Base-by-base conservation (phyloP, 345 rosid genomes). In the Pseudoturritis turrita region DNA sequence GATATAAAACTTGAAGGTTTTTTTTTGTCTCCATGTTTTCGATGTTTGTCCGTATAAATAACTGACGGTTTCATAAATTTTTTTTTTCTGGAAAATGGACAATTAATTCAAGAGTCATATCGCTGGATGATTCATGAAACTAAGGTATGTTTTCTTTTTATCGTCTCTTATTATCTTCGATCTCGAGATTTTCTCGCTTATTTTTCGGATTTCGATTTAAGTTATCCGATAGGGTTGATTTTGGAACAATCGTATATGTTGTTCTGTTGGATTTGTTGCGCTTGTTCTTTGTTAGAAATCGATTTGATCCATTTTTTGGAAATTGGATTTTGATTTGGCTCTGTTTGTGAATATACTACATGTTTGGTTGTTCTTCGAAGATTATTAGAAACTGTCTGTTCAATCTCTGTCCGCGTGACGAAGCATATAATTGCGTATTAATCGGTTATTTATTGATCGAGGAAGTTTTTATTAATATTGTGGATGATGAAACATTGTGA, bases 161-260 rank as follows among this genome's bases (percentile, higher is more conserved):
- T 70, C 4, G 10, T 49, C 21, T 15, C 1, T 4, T 33, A 7
- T n/a, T 33, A 33, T 33, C 37, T 8, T 19, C 62, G 44, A 31
- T 68, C 47, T 59, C 40, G 21, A 70, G 73, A 56, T 68, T 56
- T 18, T 59, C 40, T 70, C 74, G 33, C 61, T 21, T 26, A 14
- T 26, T 50, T 41, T 19, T 40, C 44, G 61, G 53, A 49, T 17
- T 57, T 29, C 56, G 44, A 43, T 70, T 33, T 22, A 4, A 14
- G 57, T 6, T 29, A 21, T n/a, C 26, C 43, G 40, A 44, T 43
- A 21, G n/a, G 39, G 17, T 52, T 22, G 22, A 31, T 31, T 56
- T 2, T 29, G 4, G 26, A 62, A 17, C 0, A 13, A 19, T 13
- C 25, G 53, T 25, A 17, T 17, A 10, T 15, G 36, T 37, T 13